A percentile compares a stretch with the other conserved stretches of the same genome.
Evolutionary conservation across 2,329 filamentous ascomycete genomes (phyloP).

Genomic region (Metarhizium rileyi): DNA sequence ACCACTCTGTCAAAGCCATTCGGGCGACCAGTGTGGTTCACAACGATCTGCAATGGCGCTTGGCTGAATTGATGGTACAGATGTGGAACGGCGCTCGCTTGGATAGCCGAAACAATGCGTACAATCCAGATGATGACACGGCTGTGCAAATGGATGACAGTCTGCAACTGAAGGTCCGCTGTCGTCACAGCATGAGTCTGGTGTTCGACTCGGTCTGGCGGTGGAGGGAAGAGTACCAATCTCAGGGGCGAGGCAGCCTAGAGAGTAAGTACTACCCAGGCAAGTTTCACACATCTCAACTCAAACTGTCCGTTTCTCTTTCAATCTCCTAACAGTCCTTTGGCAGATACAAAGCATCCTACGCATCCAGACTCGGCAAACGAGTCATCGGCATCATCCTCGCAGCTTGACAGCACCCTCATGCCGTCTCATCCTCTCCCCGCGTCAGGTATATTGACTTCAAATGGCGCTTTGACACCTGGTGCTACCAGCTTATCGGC

Average conservation of each 20-base stretch:
- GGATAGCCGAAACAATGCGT: slow-evolving; percentile 36
- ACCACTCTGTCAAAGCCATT: slow-evolving; percentile 60
- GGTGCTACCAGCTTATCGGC: slow-evolving; percentile 33
- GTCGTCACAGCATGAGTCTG: slow-evolving; percentile 75
- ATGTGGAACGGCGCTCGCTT: slow-evolving; percentile 67
- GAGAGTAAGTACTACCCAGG: slow-evolving; percentile 47
- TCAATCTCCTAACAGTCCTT: slow-evolving; percentile 3
- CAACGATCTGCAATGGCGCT: slow-evolving; percentile 70
- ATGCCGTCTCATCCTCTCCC: slow-evolving; percentile 30
- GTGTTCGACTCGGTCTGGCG: slow-evolving; percentile 81
- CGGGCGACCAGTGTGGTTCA: slow-evolving; percentile 63
- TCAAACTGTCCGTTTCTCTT: too few relatives aligned
- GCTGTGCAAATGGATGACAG: slow-evolving; percentile 54
- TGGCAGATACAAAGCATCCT: slow-evolving; percentile 67
- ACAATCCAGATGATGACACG: slow-evolving; percentile 38
- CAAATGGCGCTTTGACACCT: slow-evolving; percentile 45
- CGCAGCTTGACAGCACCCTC: slow-evolving; percentile 52
- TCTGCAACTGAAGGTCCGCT: slow-evolving; percentile 72
- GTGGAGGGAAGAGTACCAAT: slow-evolving; percentile 72
- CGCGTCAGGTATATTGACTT: slow-evolving; percentile 36
- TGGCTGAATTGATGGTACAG: slow-evolving; percentile 79
- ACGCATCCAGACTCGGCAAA: slow-evolving; percentile 74
- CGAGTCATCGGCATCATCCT: slow-evolving; percentile 61
- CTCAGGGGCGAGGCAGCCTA: slow-evolving; percentile 57
- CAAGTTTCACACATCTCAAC: not conserved